phyloP scores from a whole-genome alignment of 176 grass and related monocot species.

The Ensete ventricosum region DNA sequence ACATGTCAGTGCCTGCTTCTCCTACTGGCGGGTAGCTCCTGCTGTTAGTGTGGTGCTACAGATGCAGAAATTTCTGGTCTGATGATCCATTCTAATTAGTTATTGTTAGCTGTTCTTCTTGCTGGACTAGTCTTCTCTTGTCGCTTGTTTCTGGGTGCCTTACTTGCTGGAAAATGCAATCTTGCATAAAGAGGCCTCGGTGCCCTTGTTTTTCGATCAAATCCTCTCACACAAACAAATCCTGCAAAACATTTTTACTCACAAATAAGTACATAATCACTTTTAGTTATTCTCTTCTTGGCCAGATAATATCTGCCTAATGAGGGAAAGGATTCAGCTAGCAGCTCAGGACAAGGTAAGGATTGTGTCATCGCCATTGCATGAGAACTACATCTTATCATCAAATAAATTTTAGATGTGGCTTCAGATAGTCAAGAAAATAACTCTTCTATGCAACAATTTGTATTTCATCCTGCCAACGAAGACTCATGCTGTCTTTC shows the following conservation, averaged over 20 bases:
- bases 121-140: slow-evolving; percentile 14
- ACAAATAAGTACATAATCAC: not conserved
- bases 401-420: too few relatives aligned
- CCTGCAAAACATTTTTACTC: slow-evolving; percentile 27
- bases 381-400: too few relatives aligned
- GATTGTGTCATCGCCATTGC: too few relatives aligned
- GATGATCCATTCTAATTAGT: slow-evolving; percentile 18
- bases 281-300: not conserved
- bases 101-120: slow-evolving; percentile 17
- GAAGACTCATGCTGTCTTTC: too few relatives aligned
- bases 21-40: not conserved
- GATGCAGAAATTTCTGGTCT: not conserved
- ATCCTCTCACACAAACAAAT: slow-evolving; percentile 62
- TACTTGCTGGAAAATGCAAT: slow-evolving; percentile 54
- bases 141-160: slow-evolving; percentile 30
- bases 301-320: too few relatives aligned
- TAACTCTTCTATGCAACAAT: too few relatives aligned
- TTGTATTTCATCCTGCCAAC: too few relatives aligned
- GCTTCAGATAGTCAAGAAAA: too few relatives aligned
- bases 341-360: too few relatives aligned
- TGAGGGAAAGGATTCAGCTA: too few relatives aligned
- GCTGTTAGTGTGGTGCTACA: not conserved
- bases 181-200: slow-evolving; percentile 59
- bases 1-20: not conserved
- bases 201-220: slow-evolving; percentile 42